Evolutionary conservation across 352 stramenopile genomes (phyloP).

Genomic region (Peronospora destructor): DNA sequence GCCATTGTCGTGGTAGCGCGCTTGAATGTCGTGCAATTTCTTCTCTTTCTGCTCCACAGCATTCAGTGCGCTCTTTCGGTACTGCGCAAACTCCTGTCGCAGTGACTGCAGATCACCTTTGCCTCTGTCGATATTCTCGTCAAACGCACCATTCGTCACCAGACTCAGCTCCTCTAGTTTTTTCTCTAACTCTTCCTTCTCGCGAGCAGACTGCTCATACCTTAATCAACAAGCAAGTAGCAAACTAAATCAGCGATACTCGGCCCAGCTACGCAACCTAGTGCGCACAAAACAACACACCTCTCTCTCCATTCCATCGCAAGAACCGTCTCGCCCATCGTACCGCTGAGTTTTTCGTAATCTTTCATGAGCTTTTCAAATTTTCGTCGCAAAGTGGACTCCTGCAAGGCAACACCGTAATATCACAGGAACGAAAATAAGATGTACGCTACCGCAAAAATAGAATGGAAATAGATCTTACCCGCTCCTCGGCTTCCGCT

Average conservation of each 20-base stretch:
- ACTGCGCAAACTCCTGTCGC: conserved; percentile 74
- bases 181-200: conserved; percentile 74
- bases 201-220: conserved; percentile 65
- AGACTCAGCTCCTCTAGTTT: conserved; percentile 63
- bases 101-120: conserved; percentile 56
- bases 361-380: conserved; percentile 83
- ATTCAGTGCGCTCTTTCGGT: conserved; percentile 68
- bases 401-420: conserved; percentile 28
- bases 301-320: conserved; percentile 81
- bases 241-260: background rate
- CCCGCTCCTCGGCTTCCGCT: conserved; percentile 65
- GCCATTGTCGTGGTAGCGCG: conserved; percentile 46
- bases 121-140: conserved; percentile 17
- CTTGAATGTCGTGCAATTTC: conserved; percentile 61
- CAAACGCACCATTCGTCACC: conserved; percentile 30
- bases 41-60: conserved; percentile 81
- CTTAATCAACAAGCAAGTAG: conserved; percentile 22
- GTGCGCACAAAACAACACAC: conserved; percentile 14
- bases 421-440: background rate
- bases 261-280: background rate
- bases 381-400: conserved; percentile 75
- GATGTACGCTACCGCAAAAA: background rate
- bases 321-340: conserved; percentile 79
- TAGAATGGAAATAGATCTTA: conserved; percentile 15
- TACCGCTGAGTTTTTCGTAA: conserved; percentile 79